Base-by-base conservation (phyloP, 306 rosid species). In the Cucurbita moschata region DNA sequence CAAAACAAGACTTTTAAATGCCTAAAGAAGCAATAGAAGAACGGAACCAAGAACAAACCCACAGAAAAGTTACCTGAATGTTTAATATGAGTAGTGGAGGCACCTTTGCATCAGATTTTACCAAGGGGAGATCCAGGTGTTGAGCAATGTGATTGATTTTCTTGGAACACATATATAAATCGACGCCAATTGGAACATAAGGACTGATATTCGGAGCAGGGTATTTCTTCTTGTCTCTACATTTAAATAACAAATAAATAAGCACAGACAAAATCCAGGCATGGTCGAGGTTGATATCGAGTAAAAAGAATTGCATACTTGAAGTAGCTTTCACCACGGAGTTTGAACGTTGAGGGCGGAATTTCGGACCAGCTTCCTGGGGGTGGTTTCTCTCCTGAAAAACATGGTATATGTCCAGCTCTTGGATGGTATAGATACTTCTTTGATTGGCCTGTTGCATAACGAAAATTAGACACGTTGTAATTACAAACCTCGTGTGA, bases 111-210 rank as follows among this genome's bases (percentile, higher is more conserved):
- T 71, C 76, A 11, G 83, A 14, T 76, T 83, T 82, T 52, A 94
- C 65, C 75, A 84, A 79, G 56, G 99, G 99, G 84, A 94, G 97
- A 78, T 94, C 99, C 59, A 94, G 76, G 79, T 87, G 71, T 75
- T 82, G 88, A 19, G 97, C 97, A 81, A 94, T 94, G 77, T 91
- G 99, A 77, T 89, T 79, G 70, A 91, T 87, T 87, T 94, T 94
- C 77, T 63, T 86, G 14, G 90, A 87, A 76, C 96, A 87, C 59
- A 84, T 71, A 82, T 89, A 94, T 46, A 91, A 77, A 88, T 94
- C 97, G 21, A 88, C 90, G 68, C 99, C 99, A 54, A 91, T 81
- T 35, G 99, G 97, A 78, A 78, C 76, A 64, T 94, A 94, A 21
- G 96, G 99, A 83, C 92, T 85, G 69, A 79, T 38, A 71, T 91